Conservation (phyloP, 208 protist species). For the Leishmania braziliensis region DNA sequence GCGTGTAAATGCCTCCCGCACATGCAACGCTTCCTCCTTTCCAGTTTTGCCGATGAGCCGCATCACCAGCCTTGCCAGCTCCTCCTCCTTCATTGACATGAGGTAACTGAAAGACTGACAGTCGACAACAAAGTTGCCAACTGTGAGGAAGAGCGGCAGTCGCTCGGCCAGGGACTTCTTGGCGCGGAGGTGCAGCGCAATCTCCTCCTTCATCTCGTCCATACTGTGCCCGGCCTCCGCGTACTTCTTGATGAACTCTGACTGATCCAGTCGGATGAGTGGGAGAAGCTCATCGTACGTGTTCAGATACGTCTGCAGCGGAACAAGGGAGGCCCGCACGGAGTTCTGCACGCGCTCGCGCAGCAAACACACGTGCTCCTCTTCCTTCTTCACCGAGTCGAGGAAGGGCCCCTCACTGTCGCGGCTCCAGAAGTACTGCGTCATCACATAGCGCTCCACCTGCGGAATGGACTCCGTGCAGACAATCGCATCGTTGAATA, state of each 20-base stretch:
- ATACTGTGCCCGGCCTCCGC: slow-evolving; percentile 82
- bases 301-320: slow-evolving; percentile 85
- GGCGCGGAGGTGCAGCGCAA: slow-evolving; percentile 85
- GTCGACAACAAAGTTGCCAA: slow-evolving; percentile 96
- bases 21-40: slow-evolving; percentile 65
- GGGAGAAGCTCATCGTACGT: slow-evolving; percentile 92
- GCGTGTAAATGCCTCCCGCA: slow-evolving; percentile 87
- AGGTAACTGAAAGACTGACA: slow-evolving; percentile 93
- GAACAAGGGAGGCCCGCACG: slow-evolving; percentile 72
- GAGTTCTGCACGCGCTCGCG: slow-evolving; percentile 69
- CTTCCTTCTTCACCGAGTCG: slow-evolving; percentile 84
- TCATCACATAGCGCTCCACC: slow-evolving; percentile 94
- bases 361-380: slow-evolving; percentile 80
- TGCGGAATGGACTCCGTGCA: slow-evolving; percentile 92
- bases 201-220: slow-evolving; percentile 93
- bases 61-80: slow-evolving; percentile 93
- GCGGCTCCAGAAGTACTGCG: slow-evolving; percentile 93
- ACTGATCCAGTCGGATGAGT: slow-evolving; percentile 86
- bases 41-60: slow-evolving; percentile 90
- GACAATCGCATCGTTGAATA: slow-evolving; percentile 89
- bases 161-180: slow-evolving; percentile 89
- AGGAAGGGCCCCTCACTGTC: slow-evolving; percentile 92
- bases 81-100: slow-evolving; percentile 94
- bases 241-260: slow-evolving; percentile 87
- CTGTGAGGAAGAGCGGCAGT: slow-evolving; percentile 90